Conservation (phyloP, 345 rosid species). For the Rhizophora mangle region DNA sequence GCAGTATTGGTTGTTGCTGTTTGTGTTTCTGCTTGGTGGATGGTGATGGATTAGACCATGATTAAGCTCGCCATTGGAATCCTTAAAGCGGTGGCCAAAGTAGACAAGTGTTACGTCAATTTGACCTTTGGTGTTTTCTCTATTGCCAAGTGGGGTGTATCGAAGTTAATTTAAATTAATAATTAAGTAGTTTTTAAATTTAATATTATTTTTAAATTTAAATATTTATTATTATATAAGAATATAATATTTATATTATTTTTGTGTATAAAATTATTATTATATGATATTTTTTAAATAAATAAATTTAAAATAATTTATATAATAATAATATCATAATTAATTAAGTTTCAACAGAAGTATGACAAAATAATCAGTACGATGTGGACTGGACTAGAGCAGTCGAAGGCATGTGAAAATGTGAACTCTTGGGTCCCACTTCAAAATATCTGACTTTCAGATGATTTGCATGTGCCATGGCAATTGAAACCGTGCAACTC, state of each 20-base stretch:
- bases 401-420: constrained; percentile 28
- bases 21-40: too few species aligned
- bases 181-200: too few species aligned
- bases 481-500: not conserved
- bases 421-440: constrained; percentile 40
- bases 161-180: too few species aligned
- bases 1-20: too few species aligned
- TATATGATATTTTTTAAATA: too few species aligned
- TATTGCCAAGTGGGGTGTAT: not conserved
- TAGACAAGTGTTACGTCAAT: not conserved
- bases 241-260: too few species aligned
- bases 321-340: too few species aligned
- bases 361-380: constrained; percentile 15
- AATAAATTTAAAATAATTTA: too few species aligned
- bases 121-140: not conserved
- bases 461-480: not conserved
- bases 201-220: too few species aligned
- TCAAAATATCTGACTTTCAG: constrained; percentile 5
- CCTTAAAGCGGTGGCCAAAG: not conserved
- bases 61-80: not conserved
- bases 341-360: too few species aligned
- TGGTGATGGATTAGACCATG: not conserved
- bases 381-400: constrained; percentile 43
- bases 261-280: too few species aligned
- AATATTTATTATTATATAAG: too few species aligned